phyloP scores from a whole-genome alignment of 768 basidiomycete species.

The Amylocystis lapponica region DNA sequence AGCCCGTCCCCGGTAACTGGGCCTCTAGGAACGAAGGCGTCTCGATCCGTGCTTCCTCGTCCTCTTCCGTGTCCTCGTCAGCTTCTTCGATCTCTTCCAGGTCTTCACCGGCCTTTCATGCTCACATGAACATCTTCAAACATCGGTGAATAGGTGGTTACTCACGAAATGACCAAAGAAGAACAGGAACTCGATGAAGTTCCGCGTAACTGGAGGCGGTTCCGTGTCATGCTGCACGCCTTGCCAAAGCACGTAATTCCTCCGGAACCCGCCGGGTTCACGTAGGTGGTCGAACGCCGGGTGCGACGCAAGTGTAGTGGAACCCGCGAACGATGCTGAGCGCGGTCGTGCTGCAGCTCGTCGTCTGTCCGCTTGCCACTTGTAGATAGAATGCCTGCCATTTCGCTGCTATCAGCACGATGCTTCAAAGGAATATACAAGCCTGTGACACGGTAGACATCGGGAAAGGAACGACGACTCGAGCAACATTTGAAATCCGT shows the following conservation, averaged over 20 bases:
- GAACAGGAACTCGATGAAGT: constrained; percentile 92
- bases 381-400: constrained; percentile 83
- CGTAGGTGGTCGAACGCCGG: constrained; percentile 91
- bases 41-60: constrained; percentile 16
- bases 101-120: constrained; percentile 76
- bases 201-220: constrained; percentile 57
- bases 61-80: constrained; percentile 43
- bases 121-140: background rate
- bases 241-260: constrained; percentile 76
- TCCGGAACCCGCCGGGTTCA: constrained; percentile 90
- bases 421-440: background rate
- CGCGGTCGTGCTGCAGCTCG: constrained; percentile 57
- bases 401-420: background rate
- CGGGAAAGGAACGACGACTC: too few species aligned
- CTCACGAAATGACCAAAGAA: constrained; percentile 95
- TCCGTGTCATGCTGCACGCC: constrained; percentile 61
- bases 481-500: too few species aligned
- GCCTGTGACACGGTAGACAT: background rate
- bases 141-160: constrained; percentile 7
- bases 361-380: constrained; percentile 80
- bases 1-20: background rate
- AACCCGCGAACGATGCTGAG: constrained; percentile 63
- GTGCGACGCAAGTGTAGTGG: constrained; percentile 44
- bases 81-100: constrained; percentile 60
- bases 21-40: constrained; percentile 7